Evolutionary conservation across 768 basidiomycete genomes (phyloP).

Genomic region (Pleurotus tuber-regium): DNA sequence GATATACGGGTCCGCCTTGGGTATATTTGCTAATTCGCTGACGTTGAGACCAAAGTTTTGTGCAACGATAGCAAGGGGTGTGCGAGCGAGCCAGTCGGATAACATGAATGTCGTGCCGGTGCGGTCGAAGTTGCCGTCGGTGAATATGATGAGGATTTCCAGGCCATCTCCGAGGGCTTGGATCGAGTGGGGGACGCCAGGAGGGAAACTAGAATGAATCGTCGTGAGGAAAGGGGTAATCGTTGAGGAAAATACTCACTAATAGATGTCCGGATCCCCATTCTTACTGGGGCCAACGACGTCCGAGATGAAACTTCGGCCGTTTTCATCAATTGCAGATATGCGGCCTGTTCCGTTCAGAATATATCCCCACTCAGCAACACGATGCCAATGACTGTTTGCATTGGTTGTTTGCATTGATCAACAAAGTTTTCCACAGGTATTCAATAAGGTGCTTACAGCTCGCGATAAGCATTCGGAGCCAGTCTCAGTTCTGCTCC

Average conservation of each 20-base stretch:
- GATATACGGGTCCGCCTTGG: constrained; percentile 17
- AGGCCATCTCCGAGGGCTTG: constrained; percentile 16
- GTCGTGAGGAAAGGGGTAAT: not conserved
- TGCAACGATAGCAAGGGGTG: constrained; percentile 14
- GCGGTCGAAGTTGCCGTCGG: constrained; percentile 16
- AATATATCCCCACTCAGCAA: constrained; percentile 19
- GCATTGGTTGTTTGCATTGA: too few relatives aligned
- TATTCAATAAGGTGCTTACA: constrained; percentile 10
- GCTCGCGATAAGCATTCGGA: constrained; percentile 17
- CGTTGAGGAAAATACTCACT: constrained; percentile 8
- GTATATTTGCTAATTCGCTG: constrained; percentile 12
- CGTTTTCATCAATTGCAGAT: constrained; percentile 16
- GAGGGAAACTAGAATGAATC: constrained; percentile 13
- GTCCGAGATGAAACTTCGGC: constrained; percentile 16
- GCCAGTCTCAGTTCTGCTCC: constrained; percentile 14
- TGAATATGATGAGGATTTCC: constrained; percentile 16
- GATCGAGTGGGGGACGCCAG: constrained; percentile 17
- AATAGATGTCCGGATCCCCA: constrained; percentile 16
- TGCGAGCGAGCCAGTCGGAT: constrained; percentile 18
- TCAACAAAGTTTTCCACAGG: too few relatives aligned
- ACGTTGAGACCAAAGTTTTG: constrained; percentile 17
- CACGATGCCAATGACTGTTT: constrained; percentile 17
- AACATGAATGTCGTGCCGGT: constrained; percentile 17
- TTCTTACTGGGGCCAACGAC: constrained; percentile 13
- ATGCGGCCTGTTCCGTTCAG: constrained; percentile 17